Conservation (phyloP, 192 early-diverging fungal genomes). For the Dimargaris xerosporica region DNA sequence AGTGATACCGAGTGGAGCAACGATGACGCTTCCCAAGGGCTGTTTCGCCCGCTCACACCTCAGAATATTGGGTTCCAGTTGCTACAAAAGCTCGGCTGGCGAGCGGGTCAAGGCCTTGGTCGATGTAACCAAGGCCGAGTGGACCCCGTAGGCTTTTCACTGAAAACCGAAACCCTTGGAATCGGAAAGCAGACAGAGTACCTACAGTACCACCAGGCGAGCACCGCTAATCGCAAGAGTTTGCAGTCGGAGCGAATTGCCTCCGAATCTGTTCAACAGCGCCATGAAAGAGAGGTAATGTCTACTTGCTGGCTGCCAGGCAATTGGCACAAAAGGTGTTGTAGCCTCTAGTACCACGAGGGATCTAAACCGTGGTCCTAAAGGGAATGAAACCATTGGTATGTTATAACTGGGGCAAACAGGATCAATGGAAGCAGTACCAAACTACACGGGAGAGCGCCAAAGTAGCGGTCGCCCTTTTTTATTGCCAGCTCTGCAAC, state of each 20-base stretch:
- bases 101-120: no score
- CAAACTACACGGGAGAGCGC: slow-evolving; percentile 39
- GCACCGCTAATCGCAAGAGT: slow-evolving; percentile 42
- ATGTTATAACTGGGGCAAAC: slow-evolving; percentile 22
- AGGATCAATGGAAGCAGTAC: slow-evolving; percentile 28
- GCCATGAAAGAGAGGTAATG: slow-evolving; percentile 33
- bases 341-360: not conserved
- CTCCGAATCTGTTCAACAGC: slow-evolving; percentile 45
- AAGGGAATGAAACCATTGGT: not conserved
- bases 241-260: slow-evolving; percentile 48
- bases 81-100: no score
- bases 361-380: slow-evolving; percentile 6
- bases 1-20: no score
- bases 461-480: slow-evolving; percentile 33
- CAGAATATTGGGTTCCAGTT: no score
- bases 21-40: no score
- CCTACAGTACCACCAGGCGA: slow-evolving; percentile 34
- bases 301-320: no score
- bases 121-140: no score
- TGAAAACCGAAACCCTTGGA: no score
- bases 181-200: no score
- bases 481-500: slow-evolving; percentile 62
- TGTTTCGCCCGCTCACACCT: no score
- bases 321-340: no score
- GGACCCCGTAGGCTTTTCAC: no score